Evolutionary conservation across 1,139 yeast genomes (phyloP).

Genomic region (Hanseniaspora gamundiae): DNA sequence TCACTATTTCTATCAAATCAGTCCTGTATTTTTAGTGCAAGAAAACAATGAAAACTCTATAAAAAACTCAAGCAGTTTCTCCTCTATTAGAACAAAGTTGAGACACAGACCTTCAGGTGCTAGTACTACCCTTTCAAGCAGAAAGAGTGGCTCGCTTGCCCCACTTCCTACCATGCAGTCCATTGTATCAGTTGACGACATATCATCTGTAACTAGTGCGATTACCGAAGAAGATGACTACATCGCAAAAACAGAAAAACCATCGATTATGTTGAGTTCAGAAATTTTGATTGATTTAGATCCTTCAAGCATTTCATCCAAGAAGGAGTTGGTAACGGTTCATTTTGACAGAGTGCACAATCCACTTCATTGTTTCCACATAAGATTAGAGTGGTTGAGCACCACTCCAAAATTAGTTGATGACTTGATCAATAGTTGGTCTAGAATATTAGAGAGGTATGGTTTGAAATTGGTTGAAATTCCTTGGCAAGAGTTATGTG

Average conservation of each 20-base stretch:
- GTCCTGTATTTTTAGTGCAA: slow-evolving; percentile 36
- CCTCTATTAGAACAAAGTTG: not conserved
- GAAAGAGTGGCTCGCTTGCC: slow-evolving; percentile 4
- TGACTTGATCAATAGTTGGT: slow-evolving; percentile 72
- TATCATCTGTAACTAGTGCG: not conserved
- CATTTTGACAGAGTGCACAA: slow-evolving; percentile 90
- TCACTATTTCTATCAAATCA: slow-evolving; percentile 73
- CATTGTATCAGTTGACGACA: not conserved
- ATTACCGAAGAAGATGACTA: slow-evolving; percentile 6
- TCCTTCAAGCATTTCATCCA: slow-evolving; percentile 54
- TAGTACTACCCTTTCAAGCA: not conserved
- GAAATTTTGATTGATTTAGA: slow-evolving; percentile 67
- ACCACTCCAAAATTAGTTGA: slow-evolving; percentile 84
- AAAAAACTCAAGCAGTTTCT: not conserved
- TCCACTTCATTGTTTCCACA: slow-evolving; percentile 89
- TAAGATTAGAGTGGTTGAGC: slow-evolving; percentile 85
- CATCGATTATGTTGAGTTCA: slow-evolving; percentile 27
- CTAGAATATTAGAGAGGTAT: slow-evolving; percentile 71
- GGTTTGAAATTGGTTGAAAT: slow-evolving; percentile 84
- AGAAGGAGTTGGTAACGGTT: slow-evolving; percentile 68
- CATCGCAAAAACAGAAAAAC: slow-evolving; percentile 9
- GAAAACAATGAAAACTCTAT: not conserved
- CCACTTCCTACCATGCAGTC: slow-evolving; percentile 5
- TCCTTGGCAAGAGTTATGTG: slow-evolving; percentile 80
- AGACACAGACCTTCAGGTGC: not conserved